These are phyloP conservation scores for Oryza coarctata DNA, from an alignment of 176 grass and related monocot genomes.

Conservation along the genomic window DNA sequence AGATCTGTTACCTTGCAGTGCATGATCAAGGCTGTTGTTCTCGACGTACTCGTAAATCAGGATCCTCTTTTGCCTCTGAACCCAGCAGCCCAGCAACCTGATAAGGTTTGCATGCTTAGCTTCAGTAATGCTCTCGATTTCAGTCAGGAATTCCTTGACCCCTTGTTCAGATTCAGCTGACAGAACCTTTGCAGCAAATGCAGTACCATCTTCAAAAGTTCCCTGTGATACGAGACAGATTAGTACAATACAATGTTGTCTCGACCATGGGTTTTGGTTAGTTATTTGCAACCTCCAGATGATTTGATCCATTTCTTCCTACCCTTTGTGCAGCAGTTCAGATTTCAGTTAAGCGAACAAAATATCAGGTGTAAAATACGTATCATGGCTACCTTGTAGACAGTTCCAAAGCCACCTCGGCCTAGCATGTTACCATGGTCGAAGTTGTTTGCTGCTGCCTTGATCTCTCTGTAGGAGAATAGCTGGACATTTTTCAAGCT, in stretches of 20 bases:
- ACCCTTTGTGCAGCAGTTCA: not conserved
- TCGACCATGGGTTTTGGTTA: not conserved
- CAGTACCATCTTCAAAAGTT: constrained; percentile 40
- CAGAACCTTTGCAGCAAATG: constrained; percentile 51
- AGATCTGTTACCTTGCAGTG: constrained; percentile 33
- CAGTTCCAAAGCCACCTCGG: constrained; percentile 53
- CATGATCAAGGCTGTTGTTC: constrained; percentile 58
- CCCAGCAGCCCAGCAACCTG: constrained; percentile 48
- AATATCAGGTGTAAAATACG: not conserved
- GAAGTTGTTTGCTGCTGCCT: constrained; percentile 44
- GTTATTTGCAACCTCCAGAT: not conserved
- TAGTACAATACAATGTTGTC: not conserved
- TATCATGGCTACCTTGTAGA: constrained; percentile 37
- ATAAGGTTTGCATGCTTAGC: constrained; percentile 52
- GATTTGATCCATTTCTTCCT: not conserved
- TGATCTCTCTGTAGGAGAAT: constrained; percentile 46
- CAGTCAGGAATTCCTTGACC: constrained; percentile 56
- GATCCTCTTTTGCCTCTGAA: constrained; percentile 48
- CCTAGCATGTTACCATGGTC: constrained; percentile 35
- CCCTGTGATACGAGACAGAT: constrained; percentile 28
- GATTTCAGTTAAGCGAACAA: not conserved
- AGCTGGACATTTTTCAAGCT: constrained; percentile 21
- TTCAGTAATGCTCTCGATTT: constrained; percentile 52
- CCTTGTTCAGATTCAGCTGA: constrained; percentile 54
- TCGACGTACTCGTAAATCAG: constrained; percentile 51